Percentiles rank a stretch among this genome's conserved stretches.
Evolutionary conservation across 2,329 filamentous ascomycete genomes (phyloP).

Genomic region (Orbilia brochopaga): DNA sequence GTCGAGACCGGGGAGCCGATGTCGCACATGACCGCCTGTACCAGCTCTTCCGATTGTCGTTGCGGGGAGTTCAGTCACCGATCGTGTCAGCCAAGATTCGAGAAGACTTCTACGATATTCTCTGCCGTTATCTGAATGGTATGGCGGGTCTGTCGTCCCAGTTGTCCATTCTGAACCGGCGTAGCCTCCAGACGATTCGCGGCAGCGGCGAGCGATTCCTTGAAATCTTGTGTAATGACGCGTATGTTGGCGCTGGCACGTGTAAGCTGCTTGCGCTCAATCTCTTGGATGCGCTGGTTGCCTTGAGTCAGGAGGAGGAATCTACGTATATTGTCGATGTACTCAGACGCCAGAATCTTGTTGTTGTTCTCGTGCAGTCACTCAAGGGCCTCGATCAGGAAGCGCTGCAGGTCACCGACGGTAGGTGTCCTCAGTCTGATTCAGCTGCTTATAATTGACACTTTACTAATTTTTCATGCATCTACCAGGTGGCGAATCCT

Average conservation of each 20-base stretch:
- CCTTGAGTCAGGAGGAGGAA: slow-evolving; percentile 73
- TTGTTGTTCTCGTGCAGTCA: slow-evolving; percentile 86
- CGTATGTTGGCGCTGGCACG: slow-evolving; percentile 78
- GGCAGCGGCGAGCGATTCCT: slow-evolving; percentile 81
- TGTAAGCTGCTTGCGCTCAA: slow-evolving; percentile 87
- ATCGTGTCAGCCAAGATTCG: slow-evolving; percentile 74
- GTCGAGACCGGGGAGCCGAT: slow-evolving; percentile 65
- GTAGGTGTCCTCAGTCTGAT: slow-evolving; percentile 59
- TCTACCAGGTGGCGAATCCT: slow-evolving; percentile 64
- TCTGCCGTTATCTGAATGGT: slow-evolving; percentile 80
- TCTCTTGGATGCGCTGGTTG: slow-evolving; percentile 78
- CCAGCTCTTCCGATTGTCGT: slow-evolving; percentile 85
- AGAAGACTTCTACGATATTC: slow-evolving; percentile 88
- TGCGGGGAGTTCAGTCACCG: slow-evolving; percentile 78
- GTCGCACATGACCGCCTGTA: slow-evolving; percentile 87
- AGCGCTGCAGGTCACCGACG: slow-evolving; percentile 66
- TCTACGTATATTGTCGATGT: slow-evolving; percentile 77
- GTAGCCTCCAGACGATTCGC: slow-evolving; percentile 73
- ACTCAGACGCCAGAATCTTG: slow-evolving; percentile 85
- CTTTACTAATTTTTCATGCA: slow-evolving; percentile 35
- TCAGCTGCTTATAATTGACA: slow-evolving; percentile 10
- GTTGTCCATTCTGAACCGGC: slow-evolving; percentile 59
- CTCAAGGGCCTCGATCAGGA: slow-evolving; percentile 78
- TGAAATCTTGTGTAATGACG: slow-evolving; percentile 89
- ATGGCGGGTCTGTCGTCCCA: slow-evolving; percentile 66